Evolutionary conservation across 305 asterid species (phyloP), one percentile per base, ranked within the genome.

Genomic region (Petunia hybrid): DNA sequence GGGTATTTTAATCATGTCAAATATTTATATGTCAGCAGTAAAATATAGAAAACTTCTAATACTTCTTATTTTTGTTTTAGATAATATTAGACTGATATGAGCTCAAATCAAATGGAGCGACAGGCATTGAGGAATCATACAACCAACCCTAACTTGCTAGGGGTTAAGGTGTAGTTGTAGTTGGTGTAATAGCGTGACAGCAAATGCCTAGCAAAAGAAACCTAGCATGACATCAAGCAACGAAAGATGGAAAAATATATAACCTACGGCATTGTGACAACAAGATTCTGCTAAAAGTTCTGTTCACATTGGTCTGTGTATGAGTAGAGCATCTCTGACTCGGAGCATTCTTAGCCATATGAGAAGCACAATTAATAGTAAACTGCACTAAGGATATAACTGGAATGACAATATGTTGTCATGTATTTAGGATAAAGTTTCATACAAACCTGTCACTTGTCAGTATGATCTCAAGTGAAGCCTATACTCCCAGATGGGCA

Each of bases 391-490:
- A 2, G 74, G 53, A 66, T 64, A 38, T 56, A 41, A 31, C 77
- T 71, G 77, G 61, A 48, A 51, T 41, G 8, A 35, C 78, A 36
- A 39, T 35, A 13, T 51, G 62, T 73, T 73, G 31, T 36, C 36
- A 46, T 36, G 43, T 48, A 73, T 16, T 31, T 71, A 35, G 45
- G 45, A 36, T 45, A 48, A 1, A 53, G 9, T 35, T 53, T 62
- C 62, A 51, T 48, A 45, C 53, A 12, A 46, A 73, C 62, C 51
- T 71, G 13, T 48, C 45, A 4, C 43, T 71, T 22, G 4, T 43
- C 77, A 70, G 10, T 48, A 48, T 48, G 62, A 71, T 73, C 78
- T 71, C 62, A 71, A 13, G 78, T 71, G 13, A 62, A 48, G 48
- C 78, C 62, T 71, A 48, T 36, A 48, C 35, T 46, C 51, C 61